Evolutionary conservation across 1,284 basidiomycete species (phyloP), one percentile per base, ranked within the genome.

Genomic region (Sporisorium graminicola): DNA sequence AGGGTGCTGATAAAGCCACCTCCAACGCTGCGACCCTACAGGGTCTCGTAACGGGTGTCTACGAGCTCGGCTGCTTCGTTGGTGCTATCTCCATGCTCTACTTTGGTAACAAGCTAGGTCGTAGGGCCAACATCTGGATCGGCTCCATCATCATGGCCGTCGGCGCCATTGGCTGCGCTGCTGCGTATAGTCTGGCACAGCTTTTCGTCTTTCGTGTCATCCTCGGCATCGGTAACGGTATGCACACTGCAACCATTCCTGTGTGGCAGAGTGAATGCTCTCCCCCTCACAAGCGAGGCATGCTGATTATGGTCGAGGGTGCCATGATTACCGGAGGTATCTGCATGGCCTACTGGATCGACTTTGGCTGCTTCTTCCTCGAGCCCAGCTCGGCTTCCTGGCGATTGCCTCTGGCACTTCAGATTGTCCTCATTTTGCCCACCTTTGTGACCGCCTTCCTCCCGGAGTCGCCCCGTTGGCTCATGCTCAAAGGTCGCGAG

Each of bases 201-300:
- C 74, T 85, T 14, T 81, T 82, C 58, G 79, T 80, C 40, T 82
- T 78, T 49, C 82, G 83, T 52, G 75, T 85, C 49, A 68, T 85
- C 29, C 71, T 78, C 26, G 83, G 83, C 18, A 79, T 85, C 24
- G 83, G 83, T 8, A 85, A 85, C 65, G 83, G 83, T 9, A 83
- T 84, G 76, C 81, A 85, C 64, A 85, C 83, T 2, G 80, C 83
- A 2, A 84, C 83, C n/a, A 85, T 85, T 31, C 83, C 83, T 4
- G 79, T 82, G 26, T 85, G 83, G 83, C 83, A 85, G 58, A 66
- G 63, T 40, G 83, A 85, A 51, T 82, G 81, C 62, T 81, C 82
- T 13, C 81, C 80, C 3, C 81, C 83, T 20, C 82, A 85, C 64
- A 78, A 73, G 55, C 77, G 83, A 58, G 83, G 83, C 24, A 82